Evolutionary conservation across 305 asterid genomes (phyloP), one percentile per base, ranked within the genome.

Genomic region (Euphrasia arctica): DNA sequence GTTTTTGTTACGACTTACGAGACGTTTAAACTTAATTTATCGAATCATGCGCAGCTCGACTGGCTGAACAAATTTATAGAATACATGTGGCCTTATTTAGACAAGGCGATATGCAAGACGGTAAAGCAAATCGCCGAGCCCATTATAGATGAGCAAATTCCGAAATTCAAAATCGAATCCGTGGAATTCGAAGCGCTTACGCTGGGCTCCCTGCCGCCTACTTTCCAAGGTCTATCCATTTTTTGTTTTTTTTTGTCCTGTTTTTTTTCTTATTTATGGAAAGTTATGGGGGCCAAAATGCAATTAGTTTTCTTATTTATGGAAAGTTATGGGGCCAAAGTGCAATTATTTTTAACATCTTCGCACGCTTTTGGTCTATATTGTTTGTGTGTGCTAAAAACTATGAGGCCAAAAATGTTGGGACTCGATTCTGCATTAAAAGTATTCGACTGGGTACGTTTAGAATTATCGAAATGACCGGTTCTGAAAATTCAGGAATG

Each of bases 81-180:
- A 66, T 62, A 62, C 12, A 88, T 90, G 97, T 90, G 97, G 97
- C 97, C 96, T 64, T 85, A 81, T 74, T 78, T 90, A 65, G 90
- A 90, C 70, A 88, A 90, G 97, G 96, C 93, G 49, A 90, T 85
- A 45, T 90, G 97, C 81, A 86, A 82, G 70, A 79, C 67, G 15
- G 86, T 25, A 10, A 84, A 86, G 78, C 73, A 65, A 50, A 85
- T 80, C 43, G 93, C 89, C 45, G 82, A 70, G 63, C 93, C 95
- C 12, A 86, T 89, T 51, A 86, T 86, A 64, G 86, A 85, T 25
- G 95, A 86, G 77, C 83, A 89, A 65, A 86, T 85, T 51, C 91
- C 95, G 2, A 66, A 84, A 13, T 89, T 74, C 85, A 89, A 89
- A 78, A 84, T 86, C 41, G 91, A 86, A 0, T 71, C 87, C 0